Percentiles rank a stretch among this genome's conserved stretches.
phyloP scores from a whole-genome alignment of 1,284 basidiomycete species.

The Grifola frondosa region DNA sequence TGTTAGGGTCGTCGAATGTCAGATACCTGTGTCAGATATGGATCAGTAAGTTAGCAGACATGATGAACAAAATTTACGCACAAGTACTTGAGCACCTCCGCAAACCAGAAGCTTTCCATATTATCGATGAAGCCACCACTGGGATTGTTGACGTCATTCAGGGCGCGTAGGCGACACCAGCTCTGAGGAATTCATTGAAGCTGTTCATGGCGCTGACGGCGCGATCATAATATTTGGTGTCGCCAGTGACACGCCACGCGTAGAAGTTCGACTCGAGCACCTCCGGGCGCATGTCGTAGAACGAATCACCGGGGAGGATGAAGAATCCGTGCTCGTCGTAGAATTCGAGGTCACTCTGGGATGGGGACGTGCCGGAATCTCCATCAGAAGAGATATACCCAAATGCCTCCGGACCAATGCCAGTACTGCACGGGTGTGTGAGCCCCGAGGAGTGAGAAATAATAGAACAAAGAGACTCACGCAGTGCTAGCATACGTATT shows the following conservation, averaged over 20 bases:
- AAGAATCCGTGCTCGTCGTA: constrained; percentile 63
- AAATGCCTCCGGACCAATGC: constrained; percentile 69
- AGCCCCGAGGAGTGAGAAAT: neutral
- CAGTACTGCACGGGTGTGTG: constrained; percentile 44
- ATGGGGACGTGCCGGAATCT: constrained; percentile 43
- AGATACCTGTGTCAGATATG: constrained; percentile 45
- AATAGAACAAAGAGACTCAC: constrained; percentile 39
- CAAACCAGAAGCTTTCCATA: constrained; percentile 74
- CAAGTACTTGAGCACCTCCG: constrained; percentile 73
- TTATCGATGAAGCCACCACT: constrained; percentile 48
- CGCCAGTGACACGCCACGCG: constrained; percentile 66
- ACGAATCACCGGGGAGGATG: constrained; percentile 38
- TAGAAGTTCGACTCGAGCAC: constrained; percentile 77
- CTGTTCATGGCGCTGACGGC: constrained; percentile 35
- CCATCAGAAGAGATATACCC: constrained; percentile 55
- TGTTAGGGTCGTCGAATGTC: constrained; percentile 65
- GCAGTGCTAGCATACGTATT: constrained; percentile 69
- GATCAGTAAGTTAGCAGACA: neutral
- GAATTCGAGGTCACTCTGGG: constrained; percentile 40
- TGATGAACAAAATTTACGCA: constrained; percentile 31
- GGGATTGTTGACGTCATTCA: constrained; percentile 47
- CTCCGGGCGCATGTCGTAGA: constrained; percentile 59
- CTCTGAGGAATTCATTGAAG: constrained; percentile 41
- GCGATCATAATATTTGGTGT: constrained; percentile 38
- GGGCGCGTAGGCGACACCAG: constrained; percentile 40